Evolutionary conservation across 2,329 filamentous ascomycete genomes (phyloP).

Genomic region (Aureobasidium sp.): DNA sequence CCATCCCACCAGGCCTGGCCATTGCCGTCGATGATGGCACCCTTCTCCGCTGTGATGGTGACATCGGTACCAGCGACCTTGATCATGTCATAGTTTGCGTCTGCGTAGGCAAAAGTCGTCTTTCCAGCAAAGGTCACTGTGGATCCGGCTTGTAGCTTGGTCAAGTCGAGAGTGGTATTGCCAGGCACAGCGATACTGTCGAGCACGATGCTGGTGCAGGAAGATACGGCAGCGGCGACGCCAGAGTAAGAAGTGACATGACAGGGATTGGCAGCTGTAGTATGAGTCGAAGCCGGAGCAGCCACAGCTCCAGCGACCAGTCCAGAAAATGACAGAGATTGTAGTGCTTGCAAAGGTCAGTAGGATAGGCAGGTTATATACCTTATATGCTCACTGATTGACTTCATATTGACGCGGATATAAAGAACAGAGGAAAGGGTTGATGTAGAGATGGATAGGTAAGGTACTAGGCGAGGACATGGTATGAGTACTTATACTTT

Average conservation of each 20-base stretch:
- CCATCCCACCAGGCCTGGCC: conserved; percentile 39
- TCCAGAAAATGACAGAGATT: not conserved
- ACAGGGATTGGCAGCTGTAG: not conserved
- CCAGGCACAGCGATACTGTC: conserved; percentile 33
- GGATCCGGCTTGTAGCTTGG: conserved; percentile 33
- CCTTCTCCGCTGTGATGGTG: conserved; percentile 31
- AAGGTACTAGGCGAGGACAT: not conserved
- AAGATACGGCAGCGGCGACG: conserved; percentile 27
- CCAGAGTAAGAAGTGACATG: conserved; percentile 9
- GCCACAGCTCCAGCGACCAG: not conserved
- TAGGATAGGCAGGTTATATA: no score
- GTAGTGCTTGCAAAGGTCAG: not conserved
- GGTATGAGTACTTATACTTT: not conserved
- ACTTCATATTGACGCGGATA: not conserved
- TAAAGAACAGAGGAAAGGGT: not conserved
- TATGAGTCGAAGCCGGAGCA: not conserved
- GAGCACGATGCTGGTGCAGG: conserved; percentile 37
- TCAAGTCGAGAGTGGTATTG: conserved; percentile 34
- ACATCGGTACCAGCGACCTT: conserved; percentile 33
- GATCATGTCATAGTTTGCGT: conserved; percentile 33
- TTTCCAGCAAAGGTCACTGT: conserved; percentile 35
- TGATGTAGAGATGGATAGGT: not conserved
- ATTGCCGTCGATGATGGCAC: conserved; percentile 32
- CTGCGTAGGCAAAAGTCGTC: conserved; percentile 34
- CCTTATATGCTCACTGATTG: not conserved